Evolutionary conservation across 148 eudicot species (phyloP), one percentile per base, ranked within the genome.

Genomic region (Nyssa sinensis): DNA sequence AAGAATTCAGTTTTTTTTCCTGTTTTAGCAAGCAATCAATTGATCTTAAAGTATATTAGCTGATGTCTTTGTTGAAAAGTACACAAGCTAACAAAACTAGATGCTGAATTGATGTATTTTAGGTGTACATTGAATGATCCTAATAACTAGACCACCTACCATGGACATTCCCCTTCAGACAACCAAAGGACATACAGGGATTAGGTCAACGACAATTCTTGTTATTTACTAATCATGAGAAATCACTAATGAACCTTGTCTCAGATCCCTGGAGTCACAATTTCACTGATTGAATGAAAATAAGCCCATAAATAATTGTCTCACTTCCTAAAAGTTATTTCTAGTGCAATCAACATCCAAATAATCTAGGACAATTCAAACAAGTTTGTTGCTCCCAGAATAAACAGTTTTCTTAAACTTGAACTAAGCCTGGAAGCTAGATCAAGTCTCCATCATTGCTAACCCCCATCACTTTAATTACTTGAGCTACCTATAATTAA

Each of bases 71-170:
- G 37, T 3, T 32, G 32, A 34, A 39, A 69, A 24, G 12, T 31
- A n/a, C 25, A 69, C 35, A 70, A 28, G 2, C 29, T 9, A 70
- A 31, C 13, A 70, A 49, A 51, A 2, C 47, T 30, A n/a, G 13
- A 31, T 28, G 31, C 21, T 9, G 30, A 30, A 69, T 49, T 21
- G 28, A n/a, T 31, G 41, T 60, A 51, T 14, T 17, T n/a, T 12
- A 23, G 30, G 31, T 12, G 51, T 5, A 39, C 17, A 67, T 16
- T 28, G 29, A 70, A 70, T 53, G 41, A 25, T 53, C 44, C 29
- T 23, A 70, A 53, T 31, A 51, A 69, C 41, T 31, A 32, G 41
- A 51, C 62, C 61, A 53, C 62, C 73, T 31, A 70, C 62, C 73
- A 70, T 41, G 5, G 21, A 53, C 12, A 27, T 27, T 32, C 17